Conservation (phyloP, 164 flowering plant species). For the Hamamelis virginiana region DNA sequence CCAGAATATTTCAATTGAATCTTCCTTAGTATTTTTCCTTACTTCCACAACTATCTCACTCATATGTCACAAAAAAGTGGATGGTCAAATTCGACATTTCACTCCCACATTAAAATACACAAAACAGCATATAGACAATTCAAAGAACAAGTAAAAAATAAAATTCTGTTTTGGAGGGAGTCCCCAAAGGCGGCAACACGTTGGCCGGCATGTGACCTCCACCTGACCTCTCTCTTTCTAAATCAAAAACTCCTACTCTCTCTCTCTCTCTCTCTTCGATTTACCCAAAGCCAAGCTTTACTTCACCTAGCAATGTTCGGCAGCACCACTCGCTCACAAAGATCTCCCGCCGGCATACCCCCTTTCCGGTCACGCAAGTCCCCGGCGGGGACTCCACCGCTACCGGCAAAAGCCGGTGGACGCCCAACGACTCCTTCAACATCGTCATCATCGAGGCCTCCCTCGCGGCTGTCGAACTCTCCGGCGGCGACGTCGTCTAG, state of each 20-base stretch:
- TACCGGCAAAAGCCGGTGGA: conserved; percentile 7
- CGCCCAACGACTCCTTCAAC: conserved; percentile 42
- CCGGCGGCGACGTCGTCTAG: conserved; percentile 13
- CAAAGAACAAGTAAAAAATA: too few relatives aligned
- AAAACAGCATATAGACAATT: too few relatives aligned
- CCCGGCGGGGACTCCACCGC: conserved; percentile 24
- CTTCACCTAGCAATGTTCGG: conserved; percentile 17
- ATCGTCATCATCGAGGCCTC: conserved; percentile 3
- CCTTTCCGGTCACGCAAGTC: conserved; percentile 62
- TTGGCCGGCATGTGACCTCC: conserved; percentile 24
- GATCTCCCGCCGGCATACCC: conserved; percentile 44
- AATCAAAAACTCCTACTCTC: too few relatives aligned
- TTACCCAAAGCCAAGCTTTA: background rate
- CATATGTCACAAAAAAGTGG: too few relatives aligned
- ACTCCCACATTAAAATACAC: too few relatives aligned
- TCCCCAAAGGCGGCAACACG: conserved; percentile 1
- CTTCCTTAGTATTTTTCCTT: too few relatives aligned
- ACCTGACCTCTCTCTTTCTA: background rate
- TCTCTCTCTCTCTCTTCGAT: conserved; percentile 6
- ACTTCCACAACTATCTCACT: too few relatives aligned
- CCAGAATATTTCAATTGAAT: too few relatives aligned
- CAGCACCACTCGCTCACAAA: conserved; percentile 33
- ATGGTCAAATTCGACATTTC: too few relatives aligned
- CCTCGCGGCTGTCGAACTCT: conserved; percentile 18
- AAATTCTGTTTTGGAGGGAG: too few relatives aligned